phyloP scores from a whole-genome alignment of 345 rosid species.

The Citrus medica region DNA sequence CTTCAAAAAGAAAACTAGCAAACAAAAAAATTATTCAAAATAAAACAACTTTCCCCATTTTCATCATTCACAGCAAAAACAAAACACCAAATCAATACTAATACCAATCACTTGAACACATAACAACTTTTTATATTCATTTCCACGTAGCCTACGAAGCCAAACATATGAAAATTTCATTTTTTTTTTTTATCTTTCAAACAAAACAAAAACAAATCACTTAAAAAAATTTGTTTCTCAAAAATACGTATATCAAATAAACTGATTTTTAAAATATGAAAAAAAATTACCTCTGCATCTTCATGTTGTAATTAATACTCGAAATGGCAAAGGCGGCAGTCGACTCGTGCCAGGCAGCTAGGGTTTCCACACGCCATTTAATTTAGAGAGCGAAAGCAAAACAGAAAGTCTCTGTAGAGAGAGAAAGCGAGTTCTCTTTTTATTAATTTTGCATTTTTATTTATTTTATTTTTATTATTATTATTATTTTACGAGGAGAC shows the following conservation, averaged over 20 bases:
- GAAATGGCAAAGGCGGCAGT: conserved; percentile 45
- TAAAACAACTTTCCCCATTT: neutral
- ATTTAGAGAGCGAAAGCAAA: neutral
- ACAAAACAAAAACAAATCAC: neutral
- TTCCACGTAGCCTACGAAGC: neutral
- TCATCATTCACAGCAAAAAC: neutral
- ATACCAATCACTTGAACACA: neutral
- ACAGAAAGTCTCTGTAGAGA: conserved; percentile 13
- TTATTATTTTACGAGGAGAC: neutral
- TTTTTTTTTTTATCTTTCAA: neutral
- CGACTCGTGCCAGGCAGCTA: conserved; percentile 44
- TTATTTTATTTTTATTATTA: too few relatives aligned
- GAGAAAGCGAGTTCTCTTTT: conserved; percentile 3
- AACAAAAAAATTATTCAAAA: neutral
- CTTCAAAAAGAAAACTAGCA: neutral
- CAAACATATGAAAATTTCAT: neutral
- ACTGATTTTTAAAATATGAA: neutral
- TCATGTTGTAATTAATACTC: neutral
- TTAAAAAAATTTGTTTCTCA: neutral
- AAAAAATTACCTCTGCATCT: neutral
- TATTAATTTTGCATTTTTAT: neutral
- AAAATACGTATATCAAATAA: neutral
- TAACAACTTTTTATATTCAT: neutral
- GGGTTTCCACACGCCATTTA: conserved; percentile 41
- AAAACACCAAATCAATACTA: neutral